phyloP scores from a whole-genome alignment of 2,329 filamentous ascomycete genomes.

The Botrytis cinerea region DNA sequence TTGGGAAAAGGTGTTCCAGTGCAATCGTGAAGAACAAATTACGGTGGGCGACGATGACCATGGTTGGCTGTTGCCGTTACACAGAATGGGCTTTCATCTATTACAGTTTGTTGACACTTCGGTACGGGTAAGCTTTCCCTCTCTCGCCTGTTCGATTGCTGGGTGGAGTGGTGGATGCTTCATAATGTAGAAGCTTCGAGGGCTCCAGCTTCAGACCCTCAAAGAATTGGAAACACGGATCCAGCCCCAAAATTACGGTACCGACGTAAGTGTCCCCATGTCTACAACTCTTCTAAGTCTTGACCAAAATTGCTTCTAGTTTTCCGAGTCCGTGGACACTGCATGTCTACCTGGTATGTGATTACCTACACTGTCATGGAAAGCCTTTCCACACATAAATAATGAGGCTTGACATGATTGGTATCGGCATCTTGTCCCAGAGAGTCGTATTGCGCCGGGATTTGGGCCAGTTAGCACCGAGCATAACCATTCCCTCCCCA shows the following conservation, averaged over 20 bases:
- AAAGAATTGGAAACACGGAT: slow-evolving; percentile 13
- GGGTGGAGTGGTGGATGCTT: background rate
- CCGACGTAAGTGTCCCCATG: background rate
- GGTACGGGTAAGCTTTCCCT: background rate
- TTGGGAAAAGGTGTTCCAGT: background rate
- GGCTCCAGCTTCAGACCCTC: slow-evolving; percentile 13
- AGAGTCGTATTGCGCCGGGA: slow-evolving; percentile 26
- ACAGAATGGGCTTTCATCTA: background rate
- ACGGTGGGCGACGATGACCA: slow-evolving; percentile 6
- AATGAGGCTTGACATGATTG: slow-evolving; percentile 18
- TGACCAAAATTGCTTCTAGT: slow-evolving; percentile 6
- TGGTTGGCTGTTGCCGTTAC: background rate
- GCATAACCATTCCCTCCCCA: slow-evolving; percentile 20
- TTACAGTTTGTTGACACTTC: background rate
- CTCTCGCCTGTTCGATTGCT: background rate
- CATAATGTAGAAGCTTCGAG: background rate
- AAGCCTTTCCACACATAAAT: background rate
- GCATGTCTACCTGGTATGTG: slow-evolving; percentile 7
- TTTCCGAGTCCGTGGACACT: slow-evolving; percentile 8
- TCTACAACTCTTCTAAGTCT: background rate
- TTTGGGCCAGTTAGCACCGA: slow-evolving; percentile 1
- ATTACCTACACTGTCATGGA: background rate
- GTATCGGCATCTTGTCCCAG: slow-evolving; percentile 25
- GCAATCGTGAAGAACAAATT: background rate
- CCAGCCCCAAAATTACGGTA: background rate